phyloP scores from a whole-genome alignment of 257 asterid genomes.

The Nicotiana benthamiana region DNA sequence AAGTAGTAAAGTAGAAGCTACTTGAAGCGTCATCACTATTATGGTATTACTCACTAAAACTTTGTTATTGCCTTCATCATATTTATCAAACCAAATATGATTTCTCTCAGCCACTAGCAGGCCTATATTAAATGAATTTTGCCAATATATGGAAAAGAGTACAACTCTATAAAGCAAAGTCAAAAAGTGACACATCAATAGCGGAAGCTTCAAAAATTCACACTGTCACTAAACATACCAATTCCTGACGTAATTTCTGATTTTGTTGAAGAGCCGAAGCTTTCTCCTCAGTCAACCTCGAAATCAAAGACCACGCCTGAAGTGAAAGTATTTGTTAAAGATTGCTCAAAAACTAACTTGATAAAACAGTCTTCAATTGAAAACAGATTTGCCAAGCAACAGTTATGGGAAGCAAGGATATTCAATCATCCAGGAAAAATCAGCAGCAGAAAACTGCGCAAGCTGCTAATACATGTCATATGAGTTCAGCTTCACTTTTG shows the following conservation, averaged over 20 bases:
- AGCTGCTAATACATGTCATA: not conserved
- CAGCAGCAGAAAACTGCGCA: not conserved
- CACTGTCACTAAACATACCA: constrained; percentile 40
- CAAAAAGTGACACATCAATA: not conserved
- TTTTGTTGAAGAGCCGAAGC: constrained; percentile 46
- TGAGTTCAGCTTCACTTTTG: not conserved
- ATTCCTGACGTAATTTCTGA: constrained; percentile 49
- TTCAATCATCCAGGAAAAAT: not conserved
- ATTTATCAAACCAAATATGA: not conserved
- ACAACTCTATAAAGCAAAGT: not conserved
- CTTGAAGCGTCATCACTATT: not conserved
- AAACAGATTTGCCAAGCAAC: not conserved
- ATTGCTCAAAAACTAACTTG: constrained; percentile 1
- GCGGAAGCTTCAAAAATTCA: not conserved
- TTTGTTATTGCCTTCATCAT: not conserved
- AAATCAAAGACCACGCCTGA: constrained; percentile 43
- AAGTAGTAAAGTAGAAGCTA: not conserved
- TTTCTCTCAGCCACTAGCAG: not conserved
- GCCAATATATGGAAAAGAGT: not conserved
- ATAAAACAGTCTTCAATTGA: not conserved
- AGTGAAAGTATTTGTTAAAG: constrained; percentile 8
- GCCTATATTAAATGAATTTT: not conserved
- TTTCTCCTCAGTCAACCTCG: constrained; percentile 65
- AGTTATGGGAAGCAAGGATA: not conserved
- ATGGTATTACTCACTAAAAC: not conserved